Evolutionary conservation across 768 basidiomycete genomes (phyloP).

Genomic region (Pseudohyphozyma bogoriensis): DNA sequence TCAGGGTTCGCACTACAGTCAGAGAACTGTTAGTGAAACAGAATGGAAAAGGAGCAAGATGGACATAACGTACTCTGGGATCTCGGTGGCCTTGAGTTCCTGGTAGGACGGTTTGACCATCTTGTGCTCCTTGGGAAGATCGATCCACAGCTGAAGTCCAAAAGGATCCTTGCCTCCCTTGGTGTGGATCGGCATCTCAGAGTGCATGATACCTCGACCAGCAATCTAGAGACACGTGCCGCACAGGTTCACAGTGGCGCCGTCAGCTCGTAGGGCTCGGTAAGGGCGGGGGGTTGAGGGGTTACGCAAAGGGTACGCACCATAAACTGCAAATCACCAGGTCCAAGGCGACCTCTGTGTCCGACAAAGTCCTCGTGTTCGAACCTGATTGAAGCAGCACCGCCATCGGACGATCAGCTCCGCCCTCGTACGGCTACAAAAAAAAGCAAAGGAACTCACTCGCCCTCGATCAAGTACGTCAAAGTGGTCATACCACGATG

Average conservation of each 20-base stretch:
- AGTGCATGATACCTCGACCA: constrained; percentile 25
- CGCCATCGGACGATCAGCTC: too few relatives aligned
- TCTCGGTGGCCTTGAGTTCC: constrained; percentile 57
- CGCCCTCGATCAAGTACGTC: constrained; percentile 73
- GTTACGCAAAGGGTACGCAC: neutral
- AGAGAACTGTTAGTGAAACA: constrained; percentile 33
- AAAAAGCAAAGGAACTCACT: too few relatives aligned
- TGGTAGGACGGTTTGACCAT: constrained; percentile 75
- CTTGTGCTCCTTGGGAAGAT: constrained; percentile 51
- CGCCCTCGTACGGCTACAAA: too few relatives aligned
- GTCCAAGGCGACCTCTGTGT: constrained; percentile 50
- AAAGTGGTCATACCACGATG: constrained; percentile 56
- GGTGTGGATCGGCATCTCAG: constrained; percentile 68
- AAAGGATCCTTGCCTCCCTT: constrained; percentile 58
- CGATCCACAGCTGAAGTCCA: constrained; percentile 61
- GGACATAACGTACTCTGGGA: constrained; percentile 15
- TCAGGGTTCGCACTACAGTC: constrained; percentile 63
- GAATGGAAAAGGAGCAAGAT: neutral
- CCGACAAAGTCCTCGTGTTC: constrained; percentile 87
- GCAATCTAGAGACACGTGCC: too few relatives aligned
- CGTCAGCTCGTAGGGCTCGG: too few relatives aligned
- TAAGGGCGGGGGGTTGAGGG: too few relatives aligned
- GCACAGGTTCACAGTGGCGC: too few relatives aligned
- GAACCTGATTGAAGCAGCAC: too few relatives aligned
- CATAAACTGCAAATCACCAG: constrained; percentile 82